These are phyloP conservation scores for Myrmaecium sp. DNA, from an alignment of 2,329 filamentous ascomycete species.

Conservation along the genomic window DNA sequence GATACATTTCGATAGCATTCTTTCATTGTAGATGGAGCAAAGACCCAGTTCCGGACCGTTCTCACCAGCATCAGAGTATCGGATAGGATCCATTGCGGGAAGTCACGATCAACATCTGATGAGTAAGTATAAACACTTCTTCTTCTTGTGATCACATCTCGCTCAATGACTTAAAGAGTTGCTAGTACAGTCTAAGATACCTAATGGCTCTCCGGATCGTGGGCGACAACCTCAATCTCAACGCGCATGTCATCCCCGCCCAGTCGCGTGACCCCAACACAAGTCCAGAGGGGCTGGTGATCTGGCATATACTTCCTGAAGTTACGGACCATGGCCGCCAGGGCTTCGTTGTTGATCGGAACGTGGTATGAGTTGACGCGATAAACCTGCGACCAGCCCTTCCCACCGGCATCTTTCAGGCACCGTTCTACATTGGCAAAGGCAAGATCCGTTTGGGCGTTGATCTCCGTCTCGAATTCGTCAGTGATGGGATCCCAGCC, in stretches of 20 bases:
- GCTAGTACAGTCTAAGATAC: too few relatives aligned
- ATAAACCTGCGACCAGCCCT: slow-evolving; percentile 38
- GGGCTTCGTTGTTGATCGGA: slow-evolving; percentile 7
- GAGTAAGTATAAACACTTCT: too few relatives aligned
- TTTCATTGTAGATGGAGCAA: too few relatives aligned
- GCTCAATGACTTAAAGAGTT: too few relatives aligned
- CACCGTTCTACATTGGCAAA: slow-evolving; percentile 39
- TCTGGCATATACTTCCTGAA: slow-evolving; percentile 13
- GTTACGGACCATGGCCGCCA: slow-evolving; percentile 8
- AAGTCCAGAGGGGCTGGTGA: slow-evolving; percentile 11
- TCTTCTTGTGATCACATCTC: too few relatives aligned
- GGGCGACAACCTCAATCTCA: slow-evolving; percentile 10
- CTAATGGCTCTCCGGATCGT: slow-evolving; percentile 6
- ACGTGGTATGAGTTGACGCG: slow-evolving; percentile 14
- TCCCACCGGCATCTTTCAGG: slow-evolving; percentile 36
- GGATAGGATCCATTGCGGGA: too few relatives aligned
- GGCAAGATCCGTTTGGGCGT: slow-evolving; percentile 23
- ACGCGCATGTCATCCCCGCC: slow-evolving; percentile 24
- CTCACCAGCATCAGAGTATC: too few relatives aligned
- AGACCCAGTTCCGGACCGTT: too few relatives aligned
- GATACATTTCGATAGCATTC: too few relatives aligned
- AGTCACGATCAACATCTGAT: too few relatives aligned
- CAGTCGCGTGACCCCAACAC: slow-evolving; percentile 9
- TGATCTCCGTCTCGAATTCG: slow-evolving; percentile 9
- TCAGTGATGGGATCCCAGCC: slow-evolving; percentile 16